Percentiles rank a stretch among this genome's conserved stretches.
Conservation (phyloP, 2,329 filamentous ascomycete genomes). For the Trichoderma sp. region DNA sequence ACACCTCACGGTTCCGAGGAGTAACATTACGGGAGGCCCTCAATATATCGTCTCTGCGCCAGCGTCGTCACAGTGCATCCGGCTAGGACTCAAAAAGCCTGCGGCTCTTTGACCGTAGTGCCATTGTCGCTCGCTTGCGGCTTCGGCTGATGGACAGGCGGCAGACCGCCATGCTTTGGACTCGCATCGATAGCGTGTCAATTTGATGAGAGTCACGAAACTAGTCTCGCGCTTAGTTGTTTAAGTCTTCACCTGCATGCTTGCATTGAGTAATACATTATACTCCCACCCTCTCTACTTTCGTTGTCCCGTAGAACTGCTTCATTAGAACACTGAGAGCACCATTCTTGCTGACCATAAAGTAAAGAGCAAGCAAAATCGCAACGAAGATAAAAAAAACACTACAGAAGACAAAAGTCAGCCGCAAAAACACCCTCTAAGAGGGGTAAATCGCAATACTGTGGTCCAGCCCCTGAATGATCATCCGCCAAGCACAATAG, state of each 20-base stretch:
- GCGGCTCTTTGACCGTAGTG: not conserved
- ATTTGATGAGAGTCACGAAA: not conserved
- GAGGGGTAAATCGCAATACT: not conserved
- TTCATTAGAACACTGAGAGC: not conserved
- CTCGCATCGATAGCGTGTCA: not conserved
- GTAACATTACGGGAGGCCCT: not conserved
- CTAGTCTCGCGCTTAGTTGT: not conserved
- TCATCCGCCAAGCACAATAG: not conserved
- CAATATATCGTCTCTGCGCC: not conserved
- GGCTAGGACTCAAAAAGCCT: not conserved
- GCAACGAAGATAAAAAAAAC: not conserved
- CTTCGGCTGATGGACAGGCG: not conserved
- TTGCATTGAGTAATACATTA: not conserved
- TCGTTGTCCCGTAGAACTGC: not conserved
- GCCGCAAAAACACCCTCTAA: not conserved
- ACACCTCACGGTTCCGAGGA: not conserved
- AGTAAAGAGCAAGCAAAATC: too few species aligned
- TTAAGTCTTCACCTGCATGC: not conserved
- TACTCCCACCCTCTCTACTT: not conserved
- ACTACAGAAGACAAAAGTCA: too few species aligned
- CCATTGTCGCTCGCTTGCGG: not conserved
- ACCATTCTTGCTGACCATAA: not conserved
- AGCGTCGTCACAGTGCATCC: not conserved
- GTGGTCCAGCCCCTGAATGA: not conserved
- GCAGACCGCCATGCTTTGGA: not conserved